phyloP scores from a whole-genome alignment of 2,329 filamentous ascomycete genomes.

The Aspergillus amoenus region DNA sequence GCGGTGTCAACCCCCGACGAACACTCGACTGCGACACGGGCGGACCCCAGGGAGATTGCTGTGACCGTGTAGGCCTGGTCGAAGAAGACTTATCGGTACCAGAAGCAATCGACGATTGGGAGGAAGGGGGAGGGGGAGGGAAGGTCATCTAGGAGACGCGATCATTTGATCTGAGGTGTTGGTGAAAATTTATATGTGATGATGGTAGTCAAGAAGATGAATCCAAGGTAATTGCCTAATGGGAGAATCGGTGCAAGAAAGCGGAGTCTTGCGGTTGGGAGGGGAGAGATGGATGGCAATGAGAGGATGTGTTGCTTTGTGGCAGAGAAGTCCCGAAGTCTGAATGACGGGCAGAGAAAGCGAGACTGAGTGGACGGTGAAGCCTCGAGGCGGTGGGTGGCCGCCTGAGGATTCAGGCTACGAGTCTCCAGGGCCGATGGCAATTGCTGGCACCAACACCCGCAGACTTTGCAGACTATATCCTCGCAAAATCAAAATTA shows the following conservation, averaged over 20 bases:
- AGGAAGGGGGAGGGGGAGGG: slow-evolving; percentile 52
- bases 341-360: slow-evolving; percentile 26
- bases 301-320: slow-evolving; percentile 26
- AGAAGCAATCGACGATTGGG: slow-evolving; percentile 54
- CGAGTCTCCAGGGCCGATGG: neutral
- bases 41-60: slow-evolving; percentile 59
- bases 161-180: slow-evolving; percentile 49
- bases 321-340: slow-evolving; percentile 28
- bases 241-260: slow-evolving; percentile 8
- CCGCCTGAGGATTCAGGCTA: slow-evolving; percentile 21
- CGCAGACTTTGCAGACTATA: neutral
- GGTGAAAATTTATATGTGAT: slow-evolving; percentile 33
- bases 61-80: slow-evolving; percentile 43
- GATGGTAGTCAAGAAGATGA: slow-evolving; percentile 9
- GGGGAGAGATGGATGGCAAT: slow-evolving; percentile 18
- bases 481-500: neutral
- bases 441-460: neutral
- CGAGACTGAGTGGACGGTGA: slow-evolving; percentile 24
- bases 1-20: slow-evolving; percentile 59
- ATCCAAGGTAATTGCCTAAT: slow-evolving; percentile 9
- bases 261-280: slow-evolving; percentile 13
- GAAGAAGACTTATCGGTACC: slow-evolving; percentile 49
- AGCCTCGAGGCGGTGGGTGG: slow-evolving; percentile 18
- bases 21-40: slow-evolving; percentile 54
- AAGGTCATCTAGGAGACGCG: slow-evolving; percentile 58